Base-by-base conservation (phyloP, 257 asterid genomes). In the Solanum verrucosum region DNA sequence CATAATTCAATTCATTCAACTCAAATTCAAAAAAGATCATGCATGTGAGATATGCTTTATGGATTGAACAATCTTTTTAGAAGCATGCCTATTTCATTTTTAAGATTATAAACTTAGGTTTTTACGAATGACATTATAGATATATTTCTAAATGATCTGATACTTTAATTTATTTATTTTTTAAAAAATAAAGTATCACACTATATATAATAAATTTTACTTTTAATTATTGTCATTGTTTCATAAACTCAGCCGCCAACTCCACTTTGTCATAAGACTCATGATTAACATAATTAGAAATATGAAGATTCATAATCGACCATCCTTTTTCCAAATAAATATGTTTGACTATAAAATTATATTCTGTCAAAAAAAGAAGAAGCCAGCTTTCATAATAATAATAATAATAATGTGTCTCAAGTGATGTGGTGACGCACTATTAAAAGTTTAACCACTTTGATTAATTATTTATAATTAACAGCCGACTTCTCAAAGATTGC, bases 351-450 rank as follows among this genome's bases (percentile, higher is more conserved):
- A 82, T 29, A 82, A 81, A 49, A 82, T 9, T 82, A 82, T 82
- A 18, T 46, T 49, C 20, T 11, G 37, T 27, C 42, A 7, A 71
- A 9, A 34, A 75, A 27, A 75, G 29, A 44, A 79, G 6, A 44
- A 25, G 13, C 14, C 38, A 44, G 70, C 31, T 49, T 81, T 44
- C 56, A 12, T 9, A 71, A n/a, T 42, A 14, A 79, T 44, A 29
- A 79, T 79, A 44, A 79, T 46, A 40, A 40, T 40, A 40, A 40
- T 40, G 18, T 46, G 40, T 82, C 6, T 29, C 29, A 29, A 38
- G 70, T 85, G 82, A 85, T 67, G 87, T 40, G 87, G 68, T 68
- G 87, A 85, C 12, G 68, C 87, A 85, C 82, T 85, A 27, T 40
- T 40, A 25, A 68, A 46, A 40, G 63, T 42, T 68, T 40, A 65